Evolutionary conservation across 148 eudicot species (phyloP).

Genomic region (Arbutus unedo): DNA sequence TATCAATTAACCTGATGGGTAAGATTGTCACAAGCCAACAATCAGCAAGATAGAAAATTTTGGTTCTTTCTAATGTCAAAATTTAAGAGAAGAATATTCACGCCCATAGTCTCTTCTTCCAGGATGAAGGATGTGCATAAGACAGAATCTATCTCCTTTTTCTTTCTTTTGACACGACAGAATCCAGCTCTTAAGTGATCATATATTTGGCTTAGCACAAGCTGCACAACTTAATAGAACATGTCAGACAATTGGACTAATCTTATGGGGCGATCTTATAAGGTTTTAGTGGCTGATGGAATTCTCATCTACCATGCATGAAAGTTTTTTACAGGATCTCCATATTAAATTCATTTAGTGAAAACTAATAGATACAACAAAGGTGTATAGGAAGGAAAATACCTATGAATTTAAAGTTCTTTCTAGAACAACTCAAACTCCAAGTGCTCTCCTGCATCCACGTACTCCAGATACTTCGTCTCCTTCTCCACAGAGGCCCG

Average conservation of each 20-base stretch:
- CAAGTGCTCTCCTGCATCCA: conserved; percentile 46
- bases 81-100: neutral
- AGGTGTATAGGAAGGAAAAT: neutral
- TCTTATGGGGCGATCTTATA: neutral
- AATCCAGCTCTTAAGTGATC: neutral
- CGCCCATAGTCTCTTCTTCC: neutral
- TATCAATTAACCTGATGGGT: neutral
- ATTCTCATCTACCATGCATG: neutral
- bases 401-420: neutral
- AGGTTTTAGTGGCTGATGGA: neutral
- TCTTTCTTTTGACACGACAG: neutral
- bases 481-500: conserved; percentile 16
- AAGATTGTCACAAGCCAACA: neutral
- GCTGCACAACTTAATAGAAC: neutral
- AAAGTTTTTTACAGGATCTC: neutral
- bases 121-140: neutral
- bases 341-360: conserved; percentile 15
- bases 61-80: neutral
- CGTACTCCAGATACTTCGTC: conserved; percentile 33
- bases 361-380: conserved; percentile 10
- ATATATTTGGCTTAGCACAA: neutral
- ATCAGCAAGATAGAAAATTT: neutral
- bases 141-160: neutral
- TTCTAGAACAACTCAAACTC: conserved; percentile 57
- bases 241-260: neutral